These are phyloP conservation scores for Sugiyamaella valdiviana DNA, from an alignment of 805 yeast species.

Conservation along the genomic window DNA sequence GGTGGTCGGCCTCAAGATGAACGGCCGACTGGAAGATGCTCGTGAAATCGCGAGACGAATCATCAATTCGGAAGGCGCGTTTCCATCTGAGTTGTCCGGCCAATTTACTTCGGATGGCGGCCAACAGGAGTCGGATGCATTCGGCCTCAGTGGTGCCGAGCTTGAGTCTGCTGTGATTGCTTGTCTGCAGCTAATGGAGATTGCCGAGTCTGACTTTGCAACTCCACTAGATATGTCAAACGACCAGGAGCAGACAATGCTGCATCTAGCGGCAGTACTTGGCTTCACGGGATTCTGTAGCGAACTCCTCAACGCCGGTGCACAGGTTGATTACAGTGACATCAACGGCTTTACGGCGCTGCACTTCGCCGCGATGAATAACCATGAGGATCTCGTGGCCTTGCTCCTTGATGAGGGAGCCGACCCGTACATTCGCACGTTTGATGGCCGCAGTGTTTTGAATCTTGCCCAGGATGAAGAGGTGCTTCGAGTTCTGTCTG, in stretches of 20 bases:
- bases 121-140: slow-evolving; percentile 12
- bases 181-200: slow-evolving; percentile 21
- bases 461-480: slow-evolving; percentile 22
- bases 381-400: slow-evolving; percentile 60
- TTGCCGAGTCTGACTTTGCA: not conserved
- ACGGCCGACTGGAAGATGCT: slow-evolving; percentile 92
- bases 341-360: slow-evolving; percentile 79
- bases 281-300: slow-evolving; percentile 60
- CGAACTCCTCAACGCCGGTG: slow-evolving; percentile 58
- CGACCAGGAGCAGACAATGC: slow-evolving; percentile 74
- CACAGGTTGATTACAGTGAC: slow-evolving; percentile 53
- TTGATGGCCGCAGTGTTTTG: slow-evolving; percentile 37
- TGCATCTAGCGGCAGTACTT: slow-evolving; percentile 77
- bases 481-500: slow-evolving; percentile 12
- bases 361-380: slow-evolving; percentile 76
- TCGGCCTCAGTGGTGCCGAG: slow-evolving; percentile 7
- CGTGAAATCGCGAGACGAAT: slow-evolving; percentile 87
- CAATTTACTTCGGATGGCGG: slow-evolving; percentile 24
- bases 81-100: slow-evolving; percentile 7
- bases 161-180: slow-evolving; percentile 24
- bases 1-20: slow-evolving; percentile 95
- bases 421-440: slow-evolving; percentile 45
- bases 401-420: slow-evolving; percentile 61
- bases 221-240: slow-evolving; percentile 39
- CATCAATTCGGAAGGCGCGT: slow-evolving; percentile 46